Evolutionary conservation across 148 eudicot species (phyloP), one percentile per base, ranked within the genome.

Genomic region (Rhododendron williamsianum): DNA sequence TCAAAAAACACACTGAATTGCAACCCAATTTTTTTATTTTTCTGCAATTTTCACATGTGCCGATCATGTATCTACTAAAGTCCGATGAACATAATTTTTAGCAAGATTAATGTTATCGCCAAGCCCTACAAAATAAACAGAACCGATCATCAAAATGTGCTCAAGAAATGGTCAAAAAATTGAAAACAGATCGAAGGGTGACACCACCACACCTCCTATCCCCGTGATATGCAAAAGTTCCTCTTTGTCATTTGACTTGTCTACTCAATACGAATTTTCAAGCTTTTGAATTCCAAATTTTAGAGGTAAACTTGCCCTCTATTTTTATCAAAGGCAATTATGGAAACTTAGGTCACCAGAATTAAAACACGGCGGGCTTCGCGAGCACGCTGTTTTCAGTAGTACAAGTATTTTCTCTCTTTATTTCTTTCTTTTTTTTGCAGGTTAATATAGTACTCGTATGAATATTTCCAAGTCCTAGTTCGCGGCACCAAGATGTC

Each of bases 211-310:
- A 30, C 30, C 30, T 30, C 30, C 30, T 30, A 30, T 30, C 30
- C 30, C 30, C 30, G 30, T 30, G 30, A 30, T 30, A 30, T 30
- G 30, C 30, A 30, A 30, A 30, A 30, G 30, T 30, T 30, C 30
- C 30, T 30, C 30, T 45, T 77, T 78, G 36, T 12, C 36, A 48
- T 48, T 25, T 25, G 38, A 78, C 80, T 76, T 21, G 30, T 43
- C 80, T 18, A 2, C 21, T 8, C 21, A 2, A 36, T 43, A 76
- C 30, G 13, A 43, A n/a, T 41, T 76, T 76, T 74, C 78, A 35
- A 76, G 12, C 46, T 76, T 73, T 76, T 76, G 46, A 78, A 78
- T 78, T 78, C 43, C 81, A 45, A 78, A 82, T n/a, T 16, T 36
- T 36, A 74, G 46, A 74, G 45, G 46, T 19, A 74, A 36, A 30